Percentiles rank a stretch among this genome's conserved stretches.
Evolutionary conservation across 495 filamentous ascomycete species (phyloP).

Genomic region (Terfezia boudieri): DNA sequence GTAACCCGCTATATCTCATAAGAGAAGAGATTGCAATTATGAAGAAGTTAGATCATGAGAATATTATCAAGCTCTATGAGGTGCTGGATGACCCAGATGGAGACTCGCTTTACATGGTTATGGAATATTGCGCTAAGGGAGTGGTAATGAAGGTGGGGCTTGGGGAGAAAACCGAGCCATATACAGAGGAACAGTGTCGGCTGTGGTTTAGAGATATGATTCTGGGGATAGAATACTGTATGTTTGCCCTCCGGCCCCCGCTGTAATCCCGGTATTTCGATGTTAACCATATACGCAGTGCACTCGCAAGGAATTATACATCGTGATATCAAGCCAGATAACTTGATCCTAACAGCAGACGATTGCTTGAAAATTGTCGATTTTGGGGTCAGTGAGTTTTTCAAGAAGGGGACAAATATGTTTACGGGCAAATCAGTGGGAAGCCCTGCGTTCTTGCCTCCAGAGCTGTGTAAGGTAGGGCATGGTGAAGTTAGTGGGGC

Average conservation of each 20-base stretch:
- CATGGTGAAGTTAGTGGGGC: slow-evolving; percentile 77
- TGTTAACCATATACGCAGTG: slow-evolving; percentile 23
- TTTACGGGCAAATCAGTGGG: slow-evolving; percentile 83
- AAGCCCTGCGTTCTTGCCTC: slow-evolving; percentile 84
- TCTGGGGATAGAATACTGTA: slow-evolving; percentile 79
- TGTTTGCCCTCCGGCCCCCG: slow-evolving; percentile 15
- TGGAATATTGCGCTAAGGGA: slow-evolving; percentile 97
- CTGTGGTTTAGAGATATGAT: slow-evolving; percentile 92
- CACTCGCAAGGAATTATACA: slow-evolving; percentile 91
- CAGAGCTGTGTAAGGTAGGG: slow-evolving; percentile 70
- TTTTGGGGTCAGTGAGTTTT: slow-evolving; percentile 97
- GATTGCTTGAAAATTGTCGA: slow-evolving; percentile 92
- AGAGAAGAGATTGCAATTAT: slow-evolving; percentile 96
- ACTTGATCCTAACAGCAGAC: slow-evolving; percentile 70
- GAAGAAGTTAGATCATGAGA: slow-evolving; percentile 91
- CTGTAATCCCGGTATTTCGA: background rate
- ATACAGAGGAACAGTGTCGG: slow-evolving; percentile 61
- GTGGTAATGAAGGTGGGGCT: slow-evolving; percentile 92
- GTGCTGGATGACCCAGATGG: slow-evolving; percentile 89
- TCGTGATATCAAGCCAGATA: slow-evolving; percentile 95
- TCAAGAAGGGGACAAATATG: slow-evolving; percentile 77
- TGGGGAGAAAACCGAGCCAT: slow-evolving; percentile 62
- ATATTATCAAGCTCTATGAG: slow-evolving; percentile 79
- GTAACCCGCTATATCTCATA: slow-evolving; percentile 69
- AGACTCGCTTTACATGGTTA: slow-evolving; percentile 92